phyloP scores from a whole-genome alignment of 73 alveolate species.

The Tetrahymena elliotti region DNA sequence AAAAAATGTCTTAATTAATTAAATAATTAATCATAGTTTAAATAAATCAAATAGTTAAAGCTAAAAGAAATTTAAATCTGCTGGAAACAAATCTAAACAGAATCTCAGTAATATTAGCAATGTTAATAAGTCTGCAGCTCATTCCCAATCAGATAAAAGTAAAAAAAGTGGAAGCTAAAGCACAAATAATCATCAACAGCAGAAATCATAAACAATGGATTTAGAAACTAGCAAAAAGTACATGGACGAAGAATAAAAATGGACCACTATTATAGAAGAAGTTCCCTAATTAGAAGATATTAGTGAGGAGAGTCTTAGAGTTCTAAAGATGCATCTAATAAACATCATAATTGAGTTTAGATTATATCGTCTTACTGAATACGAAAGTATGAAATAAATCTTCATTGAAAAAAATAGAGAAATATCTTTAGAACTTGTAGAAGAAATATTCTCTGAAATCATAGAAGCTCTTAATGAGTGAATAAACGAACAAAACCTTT shows the following conservation, averaged over 20 bases:
- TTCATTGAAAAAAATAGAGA: not conserved
- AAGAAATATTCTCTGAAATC: not conserved
- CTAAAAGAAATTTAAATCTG: not conserved
- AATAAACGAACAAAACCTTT: not conserved
- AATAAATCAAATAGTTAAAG: not conserved
- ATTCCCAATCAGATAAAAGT: not conserved
- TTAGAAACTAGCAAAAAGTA: not conserved
- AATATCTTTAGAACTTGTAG: not conserved
- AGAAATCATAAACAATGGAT: not conserved
- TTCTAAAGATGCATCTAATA: not conserved
- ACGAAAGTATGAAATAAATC: not conserved
- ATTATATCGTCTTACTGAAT: not conserved
- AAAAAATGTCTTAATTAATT: not conserved
- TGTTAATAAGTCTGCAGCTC: not conserved
- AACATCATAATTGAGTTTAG: not conserved
- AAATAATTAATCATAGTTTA: not conserved
- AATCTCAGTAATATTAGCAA: not conserved
- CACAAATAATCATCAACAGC: not conserved
- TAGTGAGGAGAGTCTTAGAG: not conserved
- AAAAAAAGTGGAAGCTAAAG: not conserved
- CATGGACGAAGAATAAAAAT: not conserved
- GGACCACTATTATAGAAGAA: not conserved
- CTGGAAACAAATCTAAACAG: not conserved
- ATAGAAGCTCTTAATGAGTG: not conserved
- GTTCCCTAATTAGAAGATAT: not conserved